These are phyloP conservation scores for Trichoderma oligosporum DNA, from an alignment of 2,329 filamentous ascomycete species.

Conservation along the genomic window DNA sequence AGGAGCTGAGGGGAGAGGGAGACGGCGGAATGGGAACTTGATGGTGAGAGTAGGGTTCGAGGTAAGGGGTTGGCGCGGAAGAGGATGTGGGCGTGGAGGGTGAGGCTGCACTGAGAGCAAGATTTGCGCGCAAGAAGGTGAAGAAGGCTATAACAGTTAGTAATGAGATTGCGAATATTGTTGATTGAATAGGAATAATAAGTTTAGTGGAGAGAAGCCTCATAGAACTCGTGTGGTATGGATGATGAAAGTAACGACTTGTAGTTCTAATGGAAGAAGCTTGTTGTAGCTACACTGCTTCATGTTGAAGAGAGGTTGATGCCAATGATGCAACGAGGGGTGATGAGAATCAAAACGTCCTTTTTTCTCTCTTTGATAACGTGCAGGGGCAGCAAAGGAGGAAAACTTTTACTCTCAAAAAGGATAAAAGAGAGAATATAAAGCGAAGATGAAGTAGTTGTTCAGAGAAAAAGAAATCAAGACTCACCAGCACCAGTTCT, in stretches of 20 bases:
- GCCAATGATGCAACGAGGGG: too few species aligned
- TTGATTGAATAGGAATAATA: neutral
- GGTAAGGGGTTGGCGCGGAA: slow-evolving; percentile 60
- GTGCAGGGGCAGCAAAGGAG: neutral
- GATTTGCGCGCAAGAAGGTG: slow-evolving; percentile 74
- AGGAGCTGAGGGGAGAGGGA: slow-evolving; percentile 55
- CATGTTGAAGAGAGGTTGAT: neutral
- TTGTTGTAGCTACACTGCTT: neutral
- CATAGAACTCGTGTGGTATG: too few species aligned
- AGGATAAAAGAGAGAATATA: neutral
- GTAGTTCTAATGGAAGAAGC: neutral
- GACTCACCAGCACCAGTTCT: slow-evolving; percentile 59
- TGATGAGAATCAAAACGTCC: too few species aligned
- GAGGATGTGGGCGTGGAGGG: slow-evolving; percentile 59
- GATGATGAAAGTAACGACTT: neutral
- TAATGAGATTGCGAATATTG: neutral
- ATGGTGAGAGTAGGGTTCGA: slow-evolving; percentile 48
- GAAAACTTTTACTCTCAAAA: neutral
- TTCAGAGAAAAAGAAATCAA: slow-evolving; percentile 9
- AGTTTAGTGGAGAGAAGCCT: neutral
- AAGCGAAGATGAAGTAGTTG: slow-evolving; percentile 2
- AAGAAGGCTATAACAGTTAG: slow-evolving; percentile 65
- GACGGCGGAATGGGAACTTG: slow-evolving; percentile 38
- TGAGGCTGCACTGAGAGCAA: slow-evolving; percentile 54
- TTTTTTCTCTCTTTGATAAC: too few species aligned